Evolutionary conservation across 2,329 filamentous ascomycete species (phyloP), one percentile per base, ranked within the genome.

Genomic region (Aspergillus pseudotamarii): DNA sequence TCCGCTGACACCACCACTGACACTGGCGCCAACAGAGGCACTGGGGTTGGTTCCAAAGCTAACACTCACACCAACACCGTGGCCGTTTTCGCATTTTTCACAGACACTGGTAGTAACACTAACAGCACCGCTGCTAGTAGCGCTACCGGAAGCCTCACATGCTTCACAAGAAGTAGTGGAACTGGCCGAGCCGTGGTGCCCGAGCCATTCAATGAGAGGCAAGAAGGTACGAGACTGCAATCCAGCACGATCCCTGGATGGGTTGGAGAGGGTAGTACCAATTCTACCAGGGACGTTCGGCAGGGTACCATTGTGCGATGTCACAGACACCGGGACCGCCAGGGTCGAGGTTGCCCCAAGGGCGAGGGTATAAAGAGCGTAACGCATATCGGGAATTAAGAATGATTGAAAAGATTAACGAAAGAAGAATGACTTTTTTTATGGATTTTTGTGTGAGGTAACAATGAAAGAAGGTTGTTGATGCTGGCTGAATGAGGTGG

Each of bases 321-420:
- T 54, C 51, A 54, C 51, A 54, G 51, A 54, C 30, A 54, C 51
- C 30, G 51, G 51, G 51, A 54, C 51, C 51, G 51, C 51, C 51
- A 54, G 51, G 28, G 51, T 54, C 51, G 30, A 36, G n/a, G 51
- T 54, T 34, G 51, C 51, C 16, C 51, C 51, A 36, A 54, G 51
- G 51, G 51, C 51, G 19, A 54, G 51, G 51, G 51, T 54, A 34
- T 36, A 54, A 54, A 54, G 30, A 36, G 51, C 28, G 51, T 54
- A 54, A 36, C 51, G 51, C 51, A 54, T 54, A 23, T 36, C 32
- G 51, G 4, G 11, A 54, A 54, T n/a, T 12, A 21, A 23, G 4
- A 53, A 54, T 23, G 9, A 6, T 8, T 23, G 10, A 36, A 36
- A 6, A 23, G n/a, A 16, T 19, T 2, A 54, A 54, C 51, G 51